Percentiles rank a stretch among this genome's conserved stretches.
Conservation (phyloP, 2,329 filamentous ascomycete genomes). For the Trichoderma hamatum region DNA sequence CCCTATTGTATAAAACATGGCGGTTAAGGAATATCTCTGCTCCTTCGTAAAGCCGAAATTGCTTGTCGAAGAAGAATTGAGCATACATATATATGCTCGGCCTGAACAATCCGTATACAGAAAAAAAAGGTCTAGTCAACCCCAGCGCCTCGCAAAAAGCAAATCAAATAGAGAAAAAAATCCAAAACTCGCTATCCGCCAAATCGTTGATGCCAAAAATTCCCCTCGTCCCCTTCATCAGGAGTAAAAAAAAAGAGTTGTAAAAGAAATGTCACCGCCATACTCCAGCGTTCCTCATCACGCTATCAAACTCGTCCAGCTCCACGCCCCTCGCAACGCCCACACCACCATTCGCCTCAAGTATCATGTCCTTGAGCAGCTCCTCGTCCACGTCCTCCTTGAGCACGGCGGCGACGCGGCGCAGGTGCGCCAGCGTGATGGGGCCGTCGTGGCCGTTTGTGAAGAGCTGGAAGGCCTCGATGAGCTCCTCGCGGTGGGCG, state of each 20-base stretch:
- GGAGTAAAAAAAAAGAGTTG: background rate
- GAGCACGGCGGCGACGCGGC: conserved; percentile 75
- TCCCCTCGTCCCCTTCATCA: background rate
- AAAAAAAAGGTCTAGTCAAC: background rate
- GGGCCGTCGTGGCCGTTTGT: conserved; percentile 57
- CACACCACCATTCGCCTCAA: conserved; percentile 85
- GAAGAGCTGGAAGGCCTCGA: conserved; percentile 82
- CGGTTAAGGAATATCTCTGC: background rate
- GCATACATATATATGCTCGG: background rate
- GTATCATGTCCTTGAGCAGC: conserved; percentile 87
- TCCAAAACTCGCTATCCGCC: conserved; percentile 6
- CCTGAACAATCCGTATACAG: background rate
- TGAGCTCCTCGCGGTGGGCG: conserved; percentile 67
- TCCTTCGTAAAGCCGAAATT: background rate
- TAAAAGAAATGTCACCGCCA: conserved; percentile 59
- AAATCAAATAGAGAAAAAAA: background rate
- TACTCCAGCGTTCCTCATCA: conserved; percentile 82
- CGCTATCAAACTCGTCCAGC: conserved; percentile 79
- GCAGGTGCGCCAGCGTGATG: conserved; percentile 81
- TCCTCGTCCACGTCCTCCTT: conserved; percentile 85
- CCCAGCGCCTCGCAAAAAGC: conserved; percentile 10
- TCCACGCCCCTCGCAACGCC: conserved; percentile 72
- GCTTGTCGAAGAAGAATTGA: background rate
- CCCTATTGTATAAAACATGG: background rate
- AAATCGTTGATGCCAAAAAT: background rate